Percentiles rank a stretch among this genome's conserved stretches.
Evolutionary conservation across 2,329 filamentous ascomycete genomes (phyloP).

Genomic region (Onygenales sp.): DNA sequence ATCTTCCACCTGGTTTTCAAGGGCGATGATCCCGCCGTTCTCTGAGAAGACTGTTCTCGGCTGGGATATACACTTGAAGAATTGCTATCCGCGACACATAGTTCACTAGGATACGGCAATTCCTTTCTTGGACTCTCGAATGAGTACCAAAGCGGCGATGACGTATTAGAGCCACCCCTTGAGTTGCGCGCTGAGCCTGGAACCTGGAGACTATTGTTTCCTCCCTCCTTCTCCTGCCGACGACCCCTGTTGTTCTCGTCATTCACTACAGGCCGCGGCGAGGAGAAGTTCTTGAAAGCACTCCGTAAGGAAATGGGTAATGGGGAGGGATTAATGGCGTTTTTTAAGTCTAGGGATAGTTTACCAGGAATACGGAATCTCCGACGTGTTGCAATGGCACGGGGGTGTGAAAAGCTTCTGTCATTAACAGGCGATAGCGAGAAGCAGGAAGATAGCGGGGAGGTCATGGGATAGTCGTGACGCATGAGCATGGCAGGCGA

Average conservation of each 20-base stretch:
- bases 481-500: slow-evolving; percentile 22
- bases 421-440: slow-evolving; percentile 19
- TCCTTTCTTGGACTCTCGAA: not conserved
- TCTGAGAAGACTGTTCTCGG: not conserved
- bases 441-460: slow-evolving; percentile 17
- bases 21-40: not conserved
- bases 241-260: not conserved
- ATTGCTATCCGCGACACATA: not conserved
- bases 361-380: slow-evolving; percentile 17
- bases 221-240: not conserved
- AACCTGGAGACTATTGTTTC: not conserved
- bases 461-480: slow-evolving; percentile 4
- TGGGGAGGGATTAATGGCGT: slow-evolving; percentile 27
- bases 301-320: slow-evolving; percentile 27
- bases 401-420: slow-evolving; percentile 26
- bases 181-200: not conserved
- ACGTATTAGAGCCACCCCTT: not conserved
- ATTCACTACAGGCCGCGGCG: slow-evolving; percentile 16
- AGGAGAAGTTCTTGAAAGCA: slow-evolving; percentile 26
- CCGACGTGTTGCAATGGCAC: slow-evolving; percentile 16
- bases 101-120: not conserved
- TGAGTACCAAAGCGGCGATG: not conserved
- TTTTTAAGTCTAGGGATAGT: slow-evolving; percentile 16
- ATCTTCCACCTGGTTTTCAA: not conserved
- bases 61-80: not conserved